Conservation (phyloP, 2,329 filamentous ascomycete genomes). For the Diaporthe nobilis region DNA sequence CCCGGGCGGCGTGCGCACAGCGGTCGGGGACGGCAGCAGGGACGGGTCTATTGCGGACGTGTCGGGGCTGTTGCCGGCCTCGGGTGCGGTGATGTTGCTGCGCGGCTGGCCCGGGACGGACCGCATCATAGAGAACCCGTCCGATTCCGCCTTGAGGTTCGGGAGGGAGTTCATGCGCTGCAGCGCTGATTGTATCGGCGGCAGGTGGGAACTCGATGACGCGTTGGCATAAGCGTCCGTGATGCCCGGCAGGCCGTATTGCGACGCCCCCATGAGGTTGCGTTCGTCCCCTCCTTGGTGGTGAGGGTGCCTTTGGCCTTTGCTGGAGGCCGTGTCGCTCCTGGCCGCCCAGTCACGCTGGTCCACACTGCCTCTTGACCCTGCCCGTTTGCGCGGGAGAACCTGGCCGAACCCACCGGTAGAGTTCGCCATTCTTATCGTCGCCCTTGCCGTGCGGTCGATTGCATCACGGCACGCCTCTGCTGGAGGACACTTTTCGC, state of each 20-base stretch:
- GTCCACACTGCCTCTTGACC: slow-evolving; percentile 43
- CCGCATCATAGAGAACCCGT: slow-evolving; percentile 56
- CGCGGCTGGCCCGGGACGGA: slow-evolving; percentile 57
- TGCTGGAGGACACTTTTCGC: slow-evolving; percentile 94
- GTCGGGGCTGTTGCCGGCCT: slow-evolving; percentile 46
- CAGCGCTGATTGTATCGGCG: slow-evolving; percentile 49
- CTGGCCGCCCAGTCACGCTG: slow-evolving; percentile 51
- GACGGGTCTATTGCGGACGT: slow-evolving; percentile 59
- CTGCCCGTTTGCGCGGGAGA: slow-evolving; percentile 34
- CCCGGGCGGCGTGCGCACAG: slow-evolving; percentile 54
- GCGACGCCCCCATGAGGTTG: slow-evolving; percentile 1
- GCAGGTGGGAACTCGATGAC: slow-evolving; percentile 58
- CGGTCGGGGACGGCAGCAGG: slow-evolving; percentile 61
- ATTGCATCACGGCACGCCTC: slow-evolving; percentile 96
- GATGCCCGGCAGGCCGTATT: slow-evolving; percentile 37
- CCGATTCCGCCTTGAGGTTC: slow-evolving; percentile 55
- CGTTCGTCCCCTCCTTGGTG: slow-evolving; percentile 41
- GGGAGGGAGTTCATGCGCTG: slow-evolving; percentile 49
- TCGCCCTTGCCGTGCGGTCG: slow-evolving; percentile 94
- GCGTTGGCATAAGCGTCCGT: slow-evolving; percentile 53
- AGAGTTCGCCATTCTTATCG: slow-evolving; percentile 93
- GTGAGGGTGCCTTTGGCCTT: slow-evolving; percentile 45
- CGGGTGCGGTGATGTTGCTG: slow-evolving; percentile 55
- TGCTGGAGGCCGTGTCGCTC: slow-evolving; percentile 47
- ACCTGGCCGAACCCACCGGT: slow-evolving; percentile 82